phyloP scores from a whole-genome alignment of 1,284 basidiomycete species.

The Pseudozyma pruni region DNA sequence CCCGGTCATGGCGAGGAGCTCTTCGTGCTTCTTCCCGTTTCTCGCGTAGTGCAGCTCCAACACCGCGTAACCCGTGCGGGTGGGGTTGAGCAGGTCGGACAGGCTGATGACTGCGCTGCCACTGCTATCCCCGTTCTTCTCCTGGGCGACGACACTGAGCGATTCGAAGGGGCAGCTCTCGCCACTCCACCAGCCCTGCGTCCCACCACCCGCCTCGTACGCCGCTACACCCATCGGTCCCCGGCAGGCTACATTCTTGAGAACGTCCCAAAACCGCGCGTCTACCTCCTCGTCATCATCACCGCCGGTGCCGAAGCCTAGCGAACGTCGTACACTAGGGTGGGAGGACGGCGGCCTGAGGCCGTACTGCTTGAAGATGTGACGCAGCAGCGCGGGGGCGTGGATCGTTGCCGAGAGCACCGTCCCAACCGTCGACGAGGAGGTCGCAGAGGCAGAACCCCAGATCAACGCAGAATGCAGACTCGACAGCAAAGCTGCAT shows the following conservation, averaged over 20 bases:
- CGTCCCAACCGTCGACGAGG: slow-evolving; percentile 24
- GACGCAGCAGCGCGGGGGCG: slow-evolving; percentile 36
- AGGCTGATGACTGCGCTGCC: slow-evolving; percentile 8
- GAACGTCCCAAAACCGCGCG: slow-evolving; percentile 53
- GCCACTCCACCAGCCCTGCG: slow-evolving; percentile 47
- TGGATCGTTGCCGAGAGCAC: slow-evolving; percentile 35
- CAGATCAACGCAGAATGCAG: slow-evolving; percentile 52
- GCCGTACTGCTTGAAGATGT: slow-evolving; percentile 50
- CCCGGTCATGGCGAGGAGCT: slow-evolving; percentile 7
- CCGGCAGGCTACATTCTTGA: slow-evolving; percentile 41
- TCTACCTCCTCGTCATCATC: slow-evolving; percentile 30
- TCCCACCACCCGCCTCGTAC: slow-evolving; percentile 36
- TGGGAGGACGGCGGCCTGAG: slow-evolving; percentile 48
- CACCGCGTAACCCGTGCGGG: slow-evolving; percentile 19
- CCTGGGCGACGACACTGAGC: slow-evolving; percentile 1
- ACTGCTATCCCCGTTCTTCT: not conserved
- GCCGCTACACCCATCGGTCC: slow-evolving; percentile 44
- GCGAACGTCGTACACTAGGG: slow-evolving; percentile 12
- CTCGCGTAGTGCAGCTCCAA: slow-evolving; percentile 33
- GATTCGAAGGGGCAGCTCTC: slow-evolving; percentile 26
- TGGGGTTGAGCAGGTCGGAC: slow-evolving; percentile 20
- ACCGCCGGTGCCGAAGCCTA: slow-evolving; percentile 22
- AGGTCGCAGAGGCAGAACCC: slow-evolving; percentile 3
- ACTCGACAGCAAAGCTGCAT: slow-evolving; percentile 22
- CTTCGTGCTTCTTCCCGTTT: slow-evolving; percentile 44